Base-by-base conservation (phyloP, 371 early-diverging fungal species). In the Rhizopus stolonifer region DNA sequence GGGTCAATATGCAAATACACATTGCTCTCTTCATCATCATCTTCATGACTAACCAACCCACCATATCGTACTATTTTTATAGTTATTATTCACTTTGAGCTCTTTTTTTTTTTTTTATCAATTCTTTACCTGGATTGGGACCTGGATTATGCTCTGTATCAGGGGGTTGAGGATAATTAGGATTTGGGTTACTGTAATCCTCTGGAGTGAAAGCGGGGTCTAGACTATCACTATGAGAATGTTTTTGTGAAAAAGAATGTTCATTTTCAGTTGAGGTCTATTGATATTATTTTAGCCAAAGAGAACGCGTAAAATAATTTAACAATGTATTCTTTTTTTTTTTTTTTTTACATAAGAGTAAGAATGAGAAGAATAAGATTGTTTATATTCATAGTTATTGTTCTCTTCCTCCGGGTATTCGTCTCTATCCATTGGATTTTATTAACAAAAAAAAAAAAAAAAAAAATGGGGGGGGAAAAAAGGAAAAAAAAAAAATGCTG, bases 1-100 rank as follows among this genome's bases (percentile, higher is more conserved):
- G 75, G 71, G 36, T 74, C 64, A 5, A 73, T 71, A 38, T 74
- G 70, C 39, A 73, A 47, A 33, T 56, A 61, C 31, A 67, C 57
- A 15, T 53, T 58, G 15, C 56, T 60, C 11, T 51, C 56, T 4
- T 19, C 17, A 7, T 45, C 31, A 26, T 64, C 52, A 6, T 21
- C 50, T 18, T 59, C 29, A 24, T 49, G 43, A 3, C 50, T 46
- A 10, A 46, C 50, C 58, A 57, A 46, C 2, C 61, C 53, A 40
- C 62, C 63, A 36, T 67, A 67, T n/a, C 49, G 53, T 4, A 67
- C 67, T 66, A 33, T 18, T 45, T 36, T 36, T n/a, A n/a, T n/a
- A n/a, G n/a, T n/a, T n/a, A n/a, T n/a, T n/a, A n/a, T n/a, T n/a
- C n/a, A n/a, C n/a, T n/a, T n/a, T n/a, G n/a, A n/a, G n/a, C n/a